Evolutionary conservation across 2,329 filamentous ascomycete genomes (phyloP).

Genomic region (Ramichloridium luteum): DNA sequence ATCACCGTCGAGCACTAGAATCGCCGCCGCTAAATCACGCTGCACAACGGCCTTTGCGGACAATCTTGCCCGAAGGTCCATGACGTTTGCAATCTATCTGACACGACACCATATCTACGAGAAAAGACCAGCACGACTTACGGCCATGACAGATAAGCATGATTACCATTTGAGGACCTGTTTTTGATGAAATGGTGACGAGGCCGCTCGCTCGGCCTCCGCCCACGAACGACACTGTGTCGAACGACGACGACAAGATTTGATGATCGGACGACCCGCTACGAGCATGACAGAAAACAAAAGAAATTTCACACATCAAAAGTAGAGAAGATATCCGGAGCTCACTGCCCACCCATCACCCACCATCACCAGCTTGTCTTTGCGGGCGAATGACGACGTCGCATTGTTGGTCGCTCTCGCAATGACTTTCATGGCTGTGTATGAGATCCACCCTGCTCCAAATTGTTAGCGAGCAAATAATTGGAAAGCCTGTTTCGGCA

Average conservation of each 20-base stretch:
- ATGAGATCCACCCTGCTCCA: too few species aligned
- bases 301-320: conserved; percentile 3
- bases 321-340: conserved; percentile 7
- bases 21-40: too few species aligned
- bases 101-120: conserved; percentile 2
- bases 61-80: neutral
- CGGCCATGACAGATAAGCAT: conserved; percentile 3
- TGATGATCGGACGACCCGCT: conserved; percentile 10
- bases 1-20: conserved; percentile 49
- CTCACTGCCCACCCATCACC: too few species aligned
- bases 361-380: too few species aligned
- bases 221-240: conserved; percentile 4
- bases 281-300: conserved; percentile 4
- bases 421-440: too few species aligned
- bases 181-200: too few species aligned
- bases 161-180: neutral
- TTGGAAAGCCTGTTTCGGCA: too few species aligned
- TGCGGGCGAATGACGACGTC: too few species aligned
- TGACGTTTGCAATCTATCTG: conserved; percentile 1
- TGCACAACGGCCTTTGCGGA: conserved; percentile 1
- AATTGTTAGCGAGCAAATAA: too few species aligned
- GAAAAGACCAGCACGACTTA: conserved; percentile 10
- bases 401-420: too few species aligned
- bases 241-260: conserved; percentile 7
- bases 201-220: too few species aligned